Percentiles rank a stretch among this genome's conserved stretches.
These are phyloP conservation scores for Verticillium longisporum DNA, from an alignment of 2,329 filamentous ascomycete genomes.

Conservation along the genomic window DNA sequence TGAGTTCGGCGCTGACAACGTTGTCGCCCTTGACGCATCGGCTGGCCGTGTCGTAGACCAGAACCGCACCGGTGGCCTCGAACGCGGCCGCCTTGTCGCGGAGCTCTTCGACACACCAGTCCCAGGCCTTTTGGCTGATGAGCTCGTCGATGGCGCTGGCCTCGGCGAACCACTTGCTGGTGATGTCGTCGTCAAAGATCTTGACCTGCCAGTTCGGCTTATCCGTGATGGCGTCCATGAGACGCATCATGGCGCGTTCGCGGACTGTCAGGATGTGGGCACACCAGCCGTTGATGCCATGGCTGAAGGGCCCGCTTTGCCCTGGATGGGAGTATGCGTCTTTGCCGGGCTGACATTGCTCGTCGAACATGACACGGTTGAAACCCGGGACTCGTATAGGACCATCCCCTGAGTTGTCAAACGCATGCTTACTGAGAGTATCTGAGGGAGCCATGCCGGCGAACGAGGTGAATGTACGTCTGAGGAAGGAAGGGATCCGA, in stretches of 20 bases:
- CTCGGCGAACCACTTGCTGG: slow-evolving; percentile 15
- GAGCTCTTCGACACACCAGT: slow-evolving; percentile 23
- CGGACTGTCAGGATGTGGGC: slow-evolving; percentile 6
- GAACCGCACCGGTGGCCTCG: slow-evolving; percentile 22
- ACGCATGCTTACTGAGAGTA: not conserved
- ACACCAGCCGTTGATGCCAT: not conserved
- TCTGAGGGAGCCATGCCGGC: not conserved
- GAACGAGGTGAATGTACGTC: not conserved
- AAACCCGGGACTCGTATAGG: not conserved
- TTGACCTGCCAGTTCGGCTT: slow-evolving; percentile 20
- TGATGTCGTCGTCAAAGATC: slow-evolving; percentile 15
- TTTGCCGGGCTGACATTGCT: not conserved
- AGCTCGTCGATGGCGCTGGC: not conserved
- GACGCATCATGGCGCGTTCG: slow-evolving; percentile 17
- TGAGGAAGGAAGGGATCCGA: too few species aligned
- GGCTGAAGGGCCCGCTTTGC: not conserved
- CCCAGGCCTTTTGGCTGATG: not conserved
- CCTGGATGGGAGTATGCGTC: not conserved
- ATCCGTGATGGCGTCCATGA: slow-evolving; percentile 20
- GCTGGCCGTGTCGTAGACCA: slow-evolving; percentile 23
- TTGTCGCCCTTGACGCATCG: slow-evolving; percentile 28
- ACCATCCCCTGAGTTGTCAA: not conserved
- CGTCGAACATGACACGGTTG: not conserved
- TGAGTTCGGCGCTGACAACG: slow-evolving; percentile 15
- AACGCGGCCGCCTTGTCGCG: slow-evolving; percentile 23